Evolutionary conservation across 192 early-diverging fungal species (phyloP), one percentile per base, ranked within the genome.

Genomic region (Neocallimastix lanati): DNA sequence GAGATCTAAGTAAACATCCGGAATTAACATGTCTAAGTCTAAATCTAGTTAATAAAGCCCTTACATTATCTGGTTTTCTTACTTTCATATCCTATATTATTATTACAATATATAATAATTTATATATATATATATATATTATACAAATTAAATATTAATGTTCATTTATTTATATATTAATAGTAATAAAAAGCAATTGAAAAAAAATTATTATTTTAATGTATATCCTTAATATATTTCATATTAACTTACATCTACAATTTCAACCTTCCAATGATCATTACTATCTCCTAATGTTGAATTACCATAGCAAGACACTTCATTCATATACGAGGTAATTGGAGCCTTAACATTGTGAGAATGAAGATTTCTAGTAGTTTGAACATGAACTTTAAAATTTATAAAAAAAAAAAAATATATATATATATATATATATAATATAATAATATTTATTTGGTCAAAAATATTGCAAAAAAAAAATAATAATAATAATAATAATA

Each of bases 261-360:
- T 92, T 81, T 94, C 91, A 13, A 98, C 87, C 35, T 90, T 88
- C 94, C 94, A 98, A 84, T 93, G 88, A 86, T 98, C 96, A 81
- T 98, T 98, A 58, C 92, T 86, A 82, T 98, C 96, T 37, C 96
- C 96, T 67, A 29, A 86, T 82, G 83, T 92, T 94, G 7, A 87
- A 88, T 83, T 83, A 27, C 88, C 88, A 78, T 90, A 90, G 50
- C 83, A 84, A 1, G 84, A 84, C 27, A 87, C 87, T 84, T 90
- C 88, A 78, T 83, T 84, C 50, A 96, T 89, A 11, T 83, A 80
- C 13, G 83, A 91, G 3, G 93, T 93, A 12, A 96, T 78, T 0
- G 93, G 94, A 0, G 79, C 79, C 7, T 30, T 30, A n/a, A 79
- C 77, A 18, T 21, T 38, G 13, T 79, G 79, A 38, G 79, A 79